Evolutionary conservation across 345 rosid species (phyloP).

Genomic region (Limnanthes douglasii): DNA sequence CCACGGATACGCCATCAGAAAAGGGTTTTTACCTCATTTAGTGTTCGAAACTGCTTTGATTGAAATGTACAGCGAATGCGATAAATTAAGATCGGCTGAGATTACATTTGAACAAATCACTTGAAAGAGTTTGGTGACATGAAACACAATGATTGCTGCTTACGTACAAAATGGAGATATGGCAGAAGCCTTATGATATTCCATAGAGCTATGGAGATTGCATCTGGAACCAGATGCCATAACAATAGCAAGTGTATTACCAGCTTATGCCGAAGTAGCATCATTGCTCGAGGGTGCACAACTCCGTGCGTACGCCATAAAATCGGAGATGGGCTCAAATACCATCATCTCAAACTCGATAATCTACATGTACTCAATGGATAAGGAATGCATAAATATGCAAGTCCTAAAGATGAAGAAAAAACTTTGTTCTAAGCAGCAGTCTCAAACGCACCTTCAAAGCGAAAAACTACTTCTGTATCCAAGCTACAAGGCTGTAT

Average conservation of each 20-base stretch:
- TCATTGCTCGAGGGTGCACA: constrained; percentile 34
- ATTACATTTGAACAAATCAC: constrained; percentile 25
- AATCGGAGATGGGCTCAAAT: constrained; percentile 21
- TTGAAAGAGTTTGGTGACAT: constrained; percentile 41
- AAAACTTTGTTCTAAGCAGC: constrained; percentile 10
- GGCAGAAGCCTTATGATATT: constrained; percentile 32
- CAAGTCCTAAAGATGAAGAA: constrained; percentile 24
- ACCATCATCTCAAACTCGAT: constrained; percentile 43
- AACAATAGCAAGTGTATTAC: constrained; percentile 42
- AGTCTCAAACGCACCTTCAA: constrained; percentile 12
- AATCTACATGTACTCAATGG: constrained; percentile 48
- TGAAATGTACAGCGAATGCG: constrained; percentile 46
- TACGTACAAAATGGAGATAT: constrained; percentile 32
- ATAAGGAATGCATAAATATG: constrained; percentile 51
- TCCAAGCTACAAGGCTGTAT: constrained; percentile 14
- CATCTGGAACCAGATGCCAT: constrained; percentile 35
- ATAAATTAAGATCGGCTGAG: constrained; percentile 26
- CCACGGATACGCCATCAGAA: constrained; percentile 54
- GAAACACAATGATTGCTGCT: constrained; percentile 61
- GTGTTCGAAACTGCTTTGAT: constrained; percentile 56
- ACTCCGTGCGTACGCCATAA: constrained; percentile 34
- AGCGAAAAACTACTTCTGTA: constrained; percentile 23
- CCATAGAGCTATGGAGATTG: constrained; percentile 23
- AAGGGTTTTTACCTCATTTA: constrained; percentile 43
- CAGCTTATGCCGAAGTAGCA: constrained; percentile 52